Evolutionary conservation across 306 rosid species (phyloP).

Genomic region (Abrus precatorius): DNA sequence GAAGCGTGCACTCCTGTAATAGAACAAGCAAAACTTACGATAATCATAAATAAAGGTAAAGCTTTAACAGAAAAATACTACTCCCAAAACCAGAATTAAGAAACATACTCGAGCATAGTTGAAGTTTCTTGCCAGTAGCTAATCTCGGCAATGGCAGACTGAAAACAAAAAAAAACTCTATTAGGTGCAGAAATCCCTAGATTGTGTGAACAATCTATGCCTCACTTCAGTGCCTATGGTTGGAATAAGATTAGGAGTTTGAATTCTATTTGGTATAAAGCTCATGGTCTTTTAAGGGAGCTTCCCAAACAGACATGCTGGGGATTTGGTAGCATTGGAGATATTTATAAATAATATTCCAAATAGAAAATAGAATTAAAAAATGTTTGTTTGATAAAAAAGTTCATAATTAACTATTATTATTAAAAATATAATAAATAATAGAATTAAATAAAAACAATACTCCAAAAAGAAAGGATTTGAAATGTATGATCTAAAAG

Average conservation of each 20-base stretch:
- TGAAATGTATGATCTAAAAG: no score
- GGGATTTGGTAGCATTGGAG: not conserved
- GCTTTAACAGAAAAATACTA: slow-evolving; percentile 16
- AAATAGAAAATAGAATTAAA: no score
- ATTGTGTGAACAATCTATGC: slow-evolving; percentile 5
- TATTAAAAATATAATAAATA: no score
- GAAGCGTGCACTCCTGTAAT: slow-evolving; percentile 90
- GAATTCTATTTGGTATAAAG: slow-evolving; percentile 18
- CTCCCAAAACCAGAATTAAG: slow-evolving; percentile 26
- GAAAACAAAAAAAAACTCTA: slow-evolving; percentile 46
- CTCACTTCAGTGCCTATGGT: not conserved
- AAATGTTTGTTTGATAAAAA: no score
- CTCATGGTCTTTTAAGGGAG: not conserved
- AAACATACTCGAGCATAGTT: slow-evolving; percentile 89
- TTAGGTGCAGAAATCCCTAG: not conserved
- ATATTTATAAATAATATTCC: no score
- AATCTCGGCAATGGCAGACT: slow-evolving; percentile 95
- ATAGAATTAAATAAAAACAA: no score
- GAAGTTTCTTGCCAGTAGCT: slow-evolving; percentile 95
- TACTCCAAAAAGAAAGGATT: no score
- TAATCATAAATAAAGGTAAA: slow-evolving; percentile 22
- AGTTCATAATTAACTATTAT: no score
- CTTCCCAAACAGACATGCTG: slow-evolving; percentile 32
- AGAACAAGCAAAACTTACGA: slow-evolving; percentile 32
- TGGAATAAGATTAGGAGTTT: not conserved